Conservation (phyloP, 2,329 filamentous ascomycete genomes). For the Penicillium verrucosum region DNA sequence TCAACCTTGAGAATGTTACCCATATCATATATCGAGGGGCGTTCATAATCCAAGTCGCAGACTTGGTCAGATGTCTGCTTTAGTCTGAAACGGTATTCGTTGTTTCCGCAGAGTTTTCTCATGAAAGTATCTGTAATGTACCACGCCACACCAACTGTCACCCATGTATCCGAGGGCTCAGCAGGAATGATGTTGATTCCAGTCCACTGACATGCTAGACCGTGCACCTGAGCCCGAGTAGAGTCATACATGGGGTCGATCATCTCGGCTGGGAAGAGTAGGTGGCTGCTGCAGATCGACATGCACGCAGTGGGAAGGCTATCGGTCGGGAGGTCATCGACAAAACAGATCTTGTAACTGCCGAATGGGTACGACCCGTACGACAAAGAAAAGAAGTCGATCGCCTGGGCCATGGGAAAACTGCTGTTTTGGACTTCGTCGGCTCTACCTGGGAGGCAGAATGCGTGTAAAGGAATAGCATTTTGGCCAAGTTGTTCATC, state of each 20-base stretch:
- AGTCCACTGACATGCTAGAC: slow-evolving; percentile 88
- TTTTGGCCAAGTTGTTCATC: slow-evolving; percentile 87
- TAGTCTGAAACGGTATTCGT: slow-evolving; percentile 87
- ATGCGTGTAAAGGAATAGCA: slow-evolving; percentile 84
- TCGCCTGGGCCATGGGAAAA: slow-evolving; percentile 74
- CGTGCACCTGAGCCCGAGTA: slow-evolving; percentile 75
- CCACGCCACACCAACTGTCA: slow-evolving; percentile 83
- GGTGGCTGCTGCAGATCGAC: slow-evolving; percentile 78
- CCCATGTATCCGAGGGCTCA: slow-evolving; percentile 77
- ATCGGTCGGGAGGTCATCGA: slow-evolving; percentile 80
- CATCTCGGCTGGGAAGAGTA: slow-evolving; percentile 80
- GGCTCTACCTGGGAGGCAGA: slow-evolving; percentile 78
- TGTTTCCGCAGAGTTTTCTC: slow-evolving; percentile 85
- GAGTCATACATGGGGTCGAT: slow-evolving; percentile 81
- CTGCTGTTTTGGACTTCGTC: slow-evolving; percentile 86
- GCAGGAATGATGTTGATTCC: slow-evolving; percentile 89
- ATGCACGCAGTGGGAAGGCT: slow-evolving; percentile 76
- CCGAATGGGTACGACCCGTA: slow-evolving; percentile 90
- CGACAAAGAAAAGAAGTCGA: slow-evolving; percentile 86
- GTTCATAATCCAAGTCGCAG: slow-evolving; percentile 73
- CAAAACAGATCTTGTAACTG: slow-evolving; percentile 89
- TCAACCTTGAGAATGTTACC: slow-evolving; percentile 76
- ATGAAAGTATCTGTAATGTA: slow-evolving; percentile 95
- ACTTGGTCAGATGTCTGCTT: slow-evolving; percentile 80
- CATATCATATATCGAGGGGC: slow-evolving; percentile 78